Percentiles rank a stretch among this genome's conserved stretches.
phyloP scores from a whole-genome alignment of 2,329 filamentous ascomycete species.

The Fonsecaea monophora region DNA sequence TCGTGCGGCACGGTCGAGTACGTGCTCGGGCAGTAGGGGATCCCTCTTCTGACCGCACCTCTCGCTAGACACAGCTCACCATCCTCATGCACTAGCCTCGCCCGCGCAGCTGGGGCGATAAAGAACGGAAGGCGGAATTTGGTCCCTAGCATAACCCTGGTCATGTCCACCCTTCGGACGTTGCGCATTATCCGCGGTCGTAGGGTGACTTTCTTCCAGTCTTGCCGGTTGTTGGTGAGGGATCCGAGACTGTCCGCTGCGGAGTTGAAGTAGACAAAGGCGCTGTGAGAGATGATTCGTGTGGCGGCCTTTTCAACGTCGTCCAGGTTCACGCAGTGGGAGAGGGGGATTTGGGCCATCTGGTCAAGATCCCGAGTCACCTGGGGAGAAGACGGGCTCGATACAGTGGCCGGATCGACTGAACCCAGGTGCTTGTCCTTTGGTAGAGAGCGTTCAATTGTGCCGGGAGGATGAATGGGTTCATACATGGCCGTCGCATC shows the following conservation, averaged over 20 bases:
- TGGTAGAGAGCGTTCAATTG: slow-evolving; percentile 43
- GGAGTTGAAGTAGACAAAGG: slow-evolving; percentile 30
- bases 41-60: slow-evolving; percentile 46
- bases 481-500: slow-evolving; percentile 61
- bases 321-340: slow-evolving; percentile 29
- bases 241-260: slow-evolving; percentile 35
- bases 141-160: slow-evolving; percentile 44
- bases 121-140: slow-evolving; percentile 48
- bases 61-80: slow-evolving; percentile 48
- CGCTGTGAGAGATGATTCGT: slow-evolving; percentile 15
- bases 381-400: slow-evolving; percentile 53
- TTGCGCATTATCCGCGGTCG: slow-evolving; percentile 55
- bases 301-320: slow-evolving; percentile 29
- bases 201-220: slow-evolving; percentile 41
- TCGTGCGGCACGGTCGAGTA: slow-evolving; percentile 44
- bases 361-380: slow-evolving; percentile 23
- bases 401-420: slow-evolving; percentile 53
- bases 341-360: slow-evolving; percentile 20
- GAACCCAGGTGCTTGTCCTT: slow-evolving; percentile 46
- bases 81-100: slow-evolving; percentile 46
- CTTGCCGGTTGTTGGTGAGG: slow-evolving; percentile 35
- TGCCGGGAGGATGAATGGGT: slow-evolving; percentile 32
- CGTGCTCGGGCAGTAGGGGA: slow-evolving; percentile 47
- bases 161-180: slow-evolving; percentile 40
- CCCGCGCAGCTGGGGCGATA: slow-evolving; percentile 48